Base-by-base conservation (phyloP, 2,329 filamentous ascomycete genomes). In the Diplodia seriata region DNA sequence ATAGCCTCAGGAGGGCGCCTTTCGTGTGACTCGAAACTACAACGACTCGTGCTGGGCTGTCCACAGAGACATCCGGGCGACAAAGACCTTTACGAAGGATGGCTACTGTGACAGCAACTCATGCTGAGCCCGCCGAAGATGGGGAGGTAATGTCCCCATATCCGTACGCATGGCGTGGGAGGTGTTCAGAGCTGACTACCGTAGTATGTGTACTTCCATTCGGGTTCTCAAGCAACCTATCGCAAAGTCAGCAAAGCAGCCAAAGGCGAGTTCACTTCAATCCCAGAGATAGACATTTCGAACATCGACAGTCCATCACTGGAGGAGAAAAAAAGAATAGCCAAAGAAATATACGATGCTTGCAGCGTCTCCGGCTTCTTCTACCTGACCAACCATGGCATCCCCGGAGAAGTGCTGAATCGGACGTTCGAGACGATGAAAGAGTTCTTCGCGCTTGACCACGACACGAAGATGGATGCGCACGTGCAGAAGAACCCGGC, bases 191-290 rank as follows among this genome's bases (percentile, higher is more conserved):
- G 59, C 47, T 63, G n/a, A 63, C 29, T 26, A 9, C 6, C 18
- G 12, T n/a, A 63, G 59, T 63, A 63, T 29, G 59, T 63, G 47
- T 63, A 63, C 47, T 63, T 63, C 59, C 59, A 63, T n/a, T 63
- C 59, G n/a, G 59, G 59, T 6, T 63, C 59, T 26, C 47, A 53
- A 29, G 59, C 59, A 9, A 63, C 59, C 59, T 63, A 63, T 33
- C 43, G 59, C 29, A 63, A 63, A 38, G 59, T 63, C 47, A 63
- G 43, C 43, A 63, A 63, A 51, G 59, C 47, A 6, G n/a, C 59
- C 18, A 66, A 56, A n/a, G 62, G 50, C 8, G 62, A 66, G 29
- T 66, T 66, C 26, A 54, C 62, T 26, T 47, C 43, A 3, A 66
- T 66, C 15, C 62, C 51, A 11, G 62, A 54, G 38, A 66, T 54